These are phyloP conservation scores for Pseudocercospora macadamiae DNA, from an alignment of 2,329 filamentous ascomycete species.

Conservation along the genomic window DNA sequence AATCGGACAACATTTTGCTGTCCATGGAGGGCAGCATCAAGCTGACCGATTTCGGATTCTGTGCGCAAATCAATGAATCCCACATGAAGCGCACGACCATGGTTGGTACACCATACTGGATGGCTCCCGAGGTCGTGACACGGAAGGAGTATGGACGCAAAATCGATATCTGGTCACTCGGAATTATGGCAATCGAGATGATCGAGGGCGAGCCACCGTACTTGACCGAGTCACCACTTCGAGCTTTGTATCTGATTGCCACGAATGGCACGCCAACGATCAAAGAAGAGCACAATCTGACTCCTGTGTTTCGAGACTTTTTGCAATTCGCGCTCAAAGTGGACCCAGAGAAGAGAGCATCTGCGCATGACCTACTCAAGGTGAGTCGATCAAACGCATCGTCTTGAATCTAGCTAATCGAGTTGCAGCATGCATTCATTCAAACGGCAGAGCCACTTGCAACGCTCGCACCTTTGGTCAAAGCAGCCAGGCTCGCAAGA, in stretches of 20 bases:
- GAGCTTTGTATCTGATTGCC: conserved; percentile 92
- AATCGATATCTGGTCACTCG: conserved; percentile 97
- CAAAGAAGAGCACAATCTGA: conserved; percentile 86
- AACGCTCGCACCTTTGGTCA: conserved; percentile 83
- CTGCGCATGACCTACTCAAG: conserved; percentile 87
- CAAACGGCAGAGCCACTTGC: conserved; percentile 56
- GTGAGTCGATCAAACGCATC: conserved; percentile 58
- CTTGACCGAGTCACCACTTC: conserved; percentile 88
- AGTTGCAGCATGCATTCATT: conserved; percentile 51
- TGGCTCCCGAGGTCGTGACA: conserved; percentile 97
- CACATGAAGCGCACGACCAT: conserved; percentile 98
- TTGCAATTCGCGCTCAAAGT: conserved; percentile 92
- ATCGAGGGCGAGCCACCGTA: conserved; percentile 98
- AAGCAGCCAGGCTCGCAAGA: conserved; percentile 80
- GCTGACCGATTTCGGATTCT: conserved; percentile 98
- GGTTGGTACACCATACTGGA: conserved; percentile 99
- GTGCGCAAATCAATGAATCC: conserved; percentile 94
- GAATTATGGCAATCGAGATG: conserved; percentile 99
- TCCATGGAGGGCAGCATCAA: conserved; percentile 96
- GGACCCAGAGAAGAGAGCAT: conserved; percentile 94
- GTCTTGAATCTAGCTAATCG: conserved; percentile 9
- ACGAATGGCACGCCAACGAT: conserved; percentile 94
- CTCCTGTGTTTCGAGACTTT: conserved; percentile 85
- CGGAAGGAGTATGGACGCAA: conserved; percentile 97
- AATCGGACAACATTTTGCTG: conserved; percentile 95